Conservation (phyloP, 768 basidiomycete species). For the Tephrocybe sp. region DNA sequence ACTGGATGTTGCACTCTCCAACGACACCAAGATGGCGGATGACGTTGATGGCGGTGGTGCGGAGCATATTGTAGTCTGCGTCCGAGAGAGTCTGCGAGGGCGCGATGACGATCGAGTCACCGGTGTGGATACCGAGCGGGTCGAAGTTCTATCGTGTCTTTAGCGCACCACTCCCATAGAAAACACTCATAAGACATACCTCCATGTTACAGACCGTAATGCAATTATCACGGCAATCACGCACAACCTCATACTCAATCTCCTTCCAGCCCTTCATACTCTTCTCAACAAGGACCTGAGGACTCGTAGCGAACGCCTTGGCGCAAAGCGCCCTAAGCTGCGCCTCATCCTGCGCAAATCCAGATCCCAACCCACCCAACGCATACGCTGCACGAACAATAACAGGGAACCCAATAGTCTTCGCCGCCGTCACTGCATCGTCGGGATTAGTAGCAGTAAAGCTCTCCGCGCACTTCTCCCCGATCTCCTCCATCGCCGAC, state of each 20-base stretch:
- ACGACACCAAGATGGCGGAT: slow-evolving; percentile 98
- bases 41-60: slow-evolving; percentile 97
- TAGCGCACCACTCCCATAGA: neutral
- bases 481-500: slow-evolving; percentile 91
- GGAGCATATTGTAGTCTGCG: slow-evolving; percentile 98
- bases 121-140: slow-evolving; percentile 96
- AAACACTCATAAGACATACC: slow-evolving; percentile 47
- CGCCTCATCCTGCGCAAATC: slow-evolving; percentile 93
- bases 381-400: slow-evolving; percentile 98
- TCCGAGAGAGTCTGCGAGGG: slow-evolving; percentile 99
- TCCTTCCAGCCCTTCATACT: slow-evolving; percentile 99
- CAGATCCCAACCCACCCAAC: slow-evolving; percentile 91
- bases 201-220: slow-evolving; percentile 99
- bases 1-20: slow-evolving; percentile 99
- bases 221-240: slow-evolving; percentile 97
- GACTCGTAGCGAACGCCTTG: slow-evolving; percentile 96
- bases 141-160: slow-evolving; percentile 82
- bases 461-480: slow-evolving; percentile 92
- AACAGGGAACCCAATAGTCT: slow-evolving; percentile 87
- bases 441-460: slow-evolving; percentile 82
- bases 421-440: slow-evolving; percentile 82
- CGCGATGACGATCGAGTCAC: slow-evolving; percentile 97
- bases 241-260: slow-evolving; percentile 98
- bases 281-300: slow-evolving; percentile 98
- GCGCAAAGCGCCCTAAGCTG: slow-evolving; percentile 85